phyloP scores from a whole-genome alignment of 2,329 filamentous ascomycete species.

The Sporothrix pallida region DNA sequence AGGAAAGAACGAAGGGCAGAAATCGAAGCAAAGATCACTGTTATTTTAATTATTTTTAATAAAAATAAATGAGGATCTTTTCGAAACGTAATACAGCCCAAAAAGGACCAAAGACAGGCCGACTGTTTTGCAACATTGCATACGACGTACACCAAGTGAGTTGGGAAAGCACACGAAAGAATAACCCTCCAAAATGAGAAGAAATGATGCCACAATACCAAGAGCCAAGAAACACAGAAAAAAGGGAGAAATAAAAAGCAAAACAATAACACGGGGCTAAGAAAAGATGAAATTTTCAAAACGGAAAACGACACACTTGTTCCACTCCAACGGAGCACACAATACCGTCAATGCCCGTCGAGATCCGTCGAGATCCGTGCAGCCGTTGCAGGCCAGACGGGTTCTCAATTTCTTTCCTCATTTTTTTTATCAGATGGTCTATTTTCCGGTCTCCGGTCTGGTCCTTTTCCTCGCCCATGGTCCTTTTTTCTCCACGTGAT shows the following conservation, averaged over 20 bases:
- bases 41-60: too few relatives aligned
- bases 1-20: not conserved
- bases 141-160: not conserved
- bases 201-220: not conserved
- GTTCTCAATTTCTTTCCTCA: not conserved
- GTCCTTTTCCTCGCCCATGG: not conserved
- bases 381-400: not conserved
- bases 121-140: not conserved
- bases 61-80: not conserved
- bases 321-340: slow-evolving; percentile 9
- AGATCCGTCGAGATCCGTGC: not conserved
- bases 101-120: not conserved
- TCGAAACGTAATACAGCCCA: not conserved
- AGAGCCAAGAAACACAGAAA: not conserved
- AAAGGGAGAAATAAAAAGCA: not conserved
- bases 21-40: too few relatives aligned
- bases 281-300: not conserved
- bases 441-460: not conserved
- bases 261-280: not conserved
- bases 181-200: not conserved
- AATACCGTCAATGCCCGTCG: not conserved
- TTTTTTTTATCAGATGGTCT: not conserved
- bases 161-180: not conserved
- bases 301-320: not conserved
- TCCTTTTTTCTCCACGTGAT: not conserved